Percentiles rank a stretch among this genome's conserved stretches.
phyloP scores from a whole-genome alignment of 139 green algal species.

The Pleodorina starrii region DNA sequence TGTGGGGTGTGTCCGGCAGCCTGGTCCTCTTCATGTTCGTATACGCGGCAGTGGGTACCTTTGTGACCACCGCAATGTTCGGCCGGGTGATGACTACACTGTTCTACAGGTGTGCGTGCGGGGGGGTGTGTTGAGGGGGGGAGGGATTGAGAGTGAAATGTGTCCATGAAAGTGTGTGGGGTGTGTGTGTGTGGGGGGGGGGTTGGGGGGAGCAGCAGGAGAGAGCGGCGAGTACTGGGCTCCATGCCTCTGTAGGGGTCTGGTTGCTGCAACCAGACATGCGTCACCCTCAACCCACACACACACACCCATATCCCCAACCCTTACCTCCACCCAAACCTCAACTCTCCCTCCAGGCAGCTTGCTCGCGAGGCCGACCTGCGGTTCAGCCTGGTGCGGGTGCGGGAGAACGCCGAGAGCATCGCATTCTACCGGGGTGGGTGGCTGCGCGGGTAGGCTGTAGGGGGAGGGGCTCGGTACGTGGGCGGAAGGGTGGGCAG shows the following conservation, averaged over 20 bases:
- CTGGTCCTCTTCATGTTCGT: conserved; percentile 87
- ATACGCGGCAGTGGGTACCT: conserved; percentile 88
- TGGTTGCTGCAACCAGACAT: neutral
- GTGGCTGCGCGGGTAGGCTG: neutral
- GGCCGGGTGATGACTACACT: conserved; percentile 84
- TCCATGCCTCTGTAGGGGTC: too few species aligned
- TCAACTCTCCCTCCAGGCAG: conserved; percentile 16
- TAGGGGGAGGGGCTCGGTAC: too few species aligned
- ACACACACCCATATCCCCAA: neutral
- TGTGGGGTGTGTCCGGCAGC: conserved; percentile 79
- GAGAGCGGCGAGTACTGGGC: too few species aligned
- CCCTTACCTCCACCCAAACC: neutral
- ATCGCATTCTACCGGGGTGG: conserved; percentile 95
- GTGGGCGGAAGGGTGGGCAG: too few species aligned
- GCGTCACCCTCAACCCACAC: neutral
- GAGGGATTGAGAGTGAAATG: too few species aligned
- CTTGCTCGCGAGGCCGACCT: conserved; percentile 89
- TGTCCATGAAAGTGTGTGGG: too few species aligned
- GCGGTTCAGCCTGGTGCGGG: conserved; percentile 88
- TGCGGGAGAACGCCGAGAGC: conserved; percentile 89
- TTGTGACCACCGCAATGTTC: conserved; percentile 85
- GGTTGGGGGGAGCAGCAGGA: neutral
- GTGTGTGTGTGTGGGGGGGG: neutral
- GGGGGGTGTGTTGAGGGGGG: too few species aligned
- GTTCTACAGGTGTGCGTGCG: conserved; percentile 59